Conservation (phyloP, 2,329 filamentous ascomycete species). For the Aspergillus phoenicis region DNA sequence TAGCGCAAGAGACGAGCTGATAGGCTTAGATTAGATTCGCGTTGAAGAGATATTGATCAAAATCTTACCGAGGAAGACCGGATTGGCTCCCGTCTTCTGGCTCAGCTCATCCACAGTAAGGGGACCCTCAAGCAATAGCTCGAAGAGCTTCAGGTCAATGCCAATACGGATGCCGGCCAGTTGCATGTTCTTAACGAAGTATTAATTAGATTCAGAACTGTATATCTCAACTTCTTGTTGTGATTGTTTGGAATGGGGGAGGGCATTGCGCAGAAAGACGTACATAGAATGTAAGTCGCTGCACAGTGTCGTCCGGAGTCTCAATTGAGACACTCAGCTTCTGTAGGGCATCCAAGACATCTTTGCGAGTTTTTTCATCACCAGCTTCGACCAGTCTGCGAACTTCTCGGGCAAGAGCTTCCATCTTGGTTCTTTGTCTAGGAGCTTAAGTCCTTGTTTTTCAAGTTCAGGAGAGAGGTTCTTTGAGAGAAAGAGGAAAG, state of each 20-base stretch:
- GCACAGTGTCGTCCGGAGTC: not conserved
- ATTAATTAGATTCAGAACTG: no score
- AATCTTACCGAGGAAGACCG: no score
- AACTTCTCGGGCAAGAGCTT: no score
- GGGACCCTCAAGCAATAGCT: slow-evolving; percentile 1
- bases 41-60: no score
- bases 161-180: not conserved
- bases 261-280: no score
- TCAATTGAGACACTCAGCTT: not conserved
- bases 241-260: no score
- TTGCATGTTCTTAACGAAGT: not conserved
- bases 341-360: not conserved
- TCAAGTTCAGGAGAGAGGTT: no score
- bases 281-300: not conserved
- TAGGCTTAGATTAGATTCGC: no score
- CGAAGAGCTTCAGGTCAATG: slow-evolving; percentile 5
- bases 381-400: not conserved
- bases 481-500: no score
- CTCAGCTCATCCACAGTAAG: not conserved
- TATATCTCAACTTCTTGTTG: no score
- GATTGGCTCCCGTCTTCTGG: not conserved
- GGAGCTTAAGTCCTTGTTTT: no score
- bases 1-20: slow-evolving; percentile 32
- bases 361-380: not conserved
- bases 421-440: no score